These are phyloP conservation scores for Neofusicoccum sp. DNA, from an alignment of 2,329 filamentous ascomycete genomes.

Conservation along the genomic window DNA sequence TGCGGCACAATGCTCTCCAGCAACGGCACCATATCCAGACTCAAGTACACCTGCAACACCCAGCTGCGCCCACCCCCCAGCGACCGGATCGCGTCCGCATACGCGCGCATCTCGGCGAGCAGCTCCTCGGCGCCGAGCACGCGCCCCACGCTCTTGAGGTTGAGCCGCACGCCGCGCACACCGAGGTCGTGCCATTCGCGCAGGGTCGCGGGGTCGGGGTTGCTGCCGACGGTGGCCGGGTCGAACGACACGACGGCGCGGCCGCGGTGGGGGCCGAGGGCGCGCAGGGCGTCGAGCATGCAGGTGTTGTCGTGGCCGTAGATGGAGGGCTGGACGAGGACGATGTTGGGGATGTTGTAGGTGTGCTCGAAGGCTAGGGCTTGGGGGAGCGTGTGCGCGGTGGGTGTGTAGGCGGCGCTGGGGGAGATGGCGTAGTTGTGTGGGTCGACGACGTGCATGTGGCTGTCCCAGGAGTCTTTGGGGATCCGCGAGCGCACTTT, in stretches of 20 bases:
- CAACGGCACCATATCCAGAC: slow-evolving; percentile 49
- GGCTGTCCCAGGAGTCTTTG: slow-evolving; percentile 56
- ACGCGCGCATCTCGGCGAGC: slow-evolving; percentile 41
- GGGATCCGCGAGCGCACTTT: slow-evolving; percentile 34
- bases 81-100: slow-evolving; percentile 51
- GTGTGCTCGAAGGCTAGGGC: slow-evolving; percentile 51
- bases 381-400: slow-evolving; percentile 50
- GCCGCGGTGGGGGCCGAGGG: slow-evolving; percentile 50
- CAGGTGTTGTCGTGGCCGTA: slow-evolving; percentile 62
- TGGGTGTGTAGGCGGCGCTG: slow-evolving; percentile 53
- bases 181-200: slow-evolving; percentile 56
- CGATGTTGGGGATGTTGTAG: slow-evolving; percentile 55
- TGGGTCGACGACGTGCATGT: slow-evolving; percentile 63
- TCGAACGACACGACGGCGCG: slow-evolving; percentile 59
- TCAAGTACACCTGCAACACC: slow-evolving; percentile 60
- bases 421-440: slow-evolving; percentile 48
- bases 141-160: slow-evolving; percentile 54
- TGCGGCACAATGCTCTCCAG: slow-evolving; percentile 50
- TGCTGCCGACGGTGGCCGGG: slow-evolving; percentile 33
- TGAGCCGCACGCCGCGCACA: slow-evolving; percentile 59
- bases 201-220: slow-evolving; percentile 36
- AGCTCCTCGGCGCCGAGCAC: slow-evolving; percentile 43
- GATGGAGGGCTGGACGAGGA: slow-evolving; percentile 60
- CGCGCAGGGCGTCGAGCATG: slow-evolving; percentile 53
- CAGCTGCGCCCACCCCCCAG: slow-evolving; percentile 50